Evolutionary conservation across 2,329 filamentous ascomycete species (phyloP).

Genomic region (Aspergillus sp.): DNA sequence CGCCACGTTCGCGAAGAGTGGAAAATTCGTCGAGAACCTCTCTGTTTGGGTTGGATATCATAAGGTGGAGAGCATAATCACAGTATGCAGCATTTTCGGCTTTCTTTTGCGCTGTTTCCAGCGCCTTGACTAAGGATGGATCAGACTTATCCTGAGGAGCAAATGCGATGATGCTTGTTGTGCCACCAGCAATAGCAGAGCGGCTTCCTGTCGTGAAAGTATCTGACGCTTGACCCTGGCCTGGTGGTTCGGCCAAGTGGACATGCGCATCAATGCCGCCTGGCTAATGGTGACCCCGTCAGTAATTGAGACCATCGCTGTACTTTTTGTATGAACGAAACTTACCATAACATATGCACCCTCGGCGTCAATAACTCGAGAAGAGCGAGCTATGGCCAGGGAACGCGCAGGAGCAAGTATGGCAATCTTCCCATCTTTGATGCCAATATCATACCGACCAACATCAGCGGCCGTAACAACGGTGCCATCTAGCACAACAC

Average conservation of each 20-base stretch:
- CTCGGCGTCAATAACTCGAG: constrained; percentile 45
- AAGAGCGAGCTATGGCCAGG: constrained; percentile 31
- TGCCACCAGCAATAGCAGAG: constrained; percentile 51
- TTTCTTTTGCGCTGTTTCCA: constrained; percentile 51
- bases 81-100: constrained; percentile 53
- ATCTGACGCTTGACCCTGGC: constrained; percentile 24
- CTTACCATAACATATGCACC: constrained; percentile 46
- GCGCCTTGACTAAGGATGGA: constrained; percentile 42
- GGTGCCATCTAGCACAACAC: constrained; percentile 48
- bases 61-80: constrained; percentile 57
- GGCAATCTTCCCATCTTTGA: constrained; percentile 48
- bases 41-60: constrained; percentile 37
- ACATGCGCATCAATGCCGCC: constrained; percentile 55
- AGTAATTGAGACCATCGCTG: neutral
- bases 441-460: constrained; percentile 45
- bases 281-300: constrained; percentile 22
- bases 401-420: constrained; percentile 44
- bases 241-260: constrained; percentile 45
- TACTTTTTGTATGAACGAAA: neutral
- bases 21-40: constrained; percentile 45
- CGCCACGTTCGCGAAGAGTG: constrained; percentile 39
- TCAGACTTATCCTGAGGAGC: constrained; percentile 54
- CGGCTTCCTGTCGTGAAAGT: constrained; percentile 49
- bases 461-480: constrained; percentile 49
- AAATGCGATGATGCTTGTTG: constrained; percentile 62